These are phyloP conservation scores for Eremochloa ophiuroides DNA, from an alignment of 176 grass and related monocot species.

Conservation along the genomic window DNA sequence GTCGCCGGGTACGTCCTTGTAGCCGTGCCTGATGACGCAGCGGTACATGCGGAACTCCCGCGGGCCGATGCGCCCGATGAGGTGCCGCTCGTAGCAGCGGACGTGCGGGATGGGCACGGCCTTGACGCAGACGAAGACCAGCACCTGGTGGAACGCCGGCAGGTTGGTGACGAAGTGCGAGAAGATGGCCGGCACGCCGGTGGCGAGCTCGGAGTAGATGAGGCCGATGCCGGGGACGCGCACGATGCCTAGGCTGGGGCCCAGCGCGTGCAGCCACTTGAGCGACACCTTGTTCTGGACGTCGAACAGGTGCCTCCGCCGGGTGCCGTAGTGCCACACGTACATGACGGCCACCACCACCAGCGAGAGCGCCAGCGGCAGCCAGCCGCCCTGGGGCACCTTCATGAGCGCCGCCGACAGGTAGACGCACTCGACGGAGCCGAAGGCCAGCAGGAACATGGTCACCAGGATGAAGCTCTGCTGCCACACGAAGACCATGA, in stretches of 20 bases:
- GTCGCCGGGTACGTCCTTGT: constrained; percentile 60
- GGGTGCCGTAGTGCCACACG: constrained; percentile 70
- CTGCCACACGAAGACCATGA: constrained; percentile 69
- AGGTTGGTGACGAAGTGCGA: constrained; percentile 80
- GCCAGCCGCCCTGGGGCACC: constrained; percentile 65
- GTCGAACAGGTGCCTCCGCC: constrained; percentile 43
- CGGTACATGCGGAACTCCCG: constrained; percentile 57
- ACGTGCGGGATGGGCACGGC: constrained; percentile 49
- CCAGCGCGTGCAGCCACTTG: constrained; percentile 58
- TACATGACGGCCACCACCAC: constrained; percentile 62
- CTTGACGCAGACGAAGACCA: constrained; percentile 73
- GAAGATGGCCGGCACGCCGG: constrained; percentile 60
- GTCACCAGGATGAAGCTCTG: constrained; percentile 19
- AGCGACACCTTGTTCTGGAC: constrained; percentile 73
- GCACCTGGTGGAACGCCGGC: constrained; percentile 66
- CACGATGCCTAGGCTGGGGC: constrained; percentile 67
- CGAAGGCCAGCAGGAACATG: constrained; percentile 49
- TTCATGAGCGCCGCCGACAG: constrained; percentile 57
- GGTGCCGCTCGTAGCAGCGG: constrained; percentile 41
- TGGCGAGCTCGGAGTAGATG: constrained; percentile 59
- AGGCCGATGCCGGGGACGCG: constrained; percentile 69
- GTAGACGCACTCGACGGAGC: constrained; percentile 41
- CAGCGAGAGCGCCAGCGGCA: constrained; percentile 48
- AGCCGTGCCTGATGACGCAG: constrained; percentile 64
- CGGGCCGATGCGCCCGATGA: constrained; percentile 62